A percentile compares a stretch with the other conserved stretches of the same genome.
Conservation (phyloP, 768 basidiomycete genomes). For the Lactarius deliciosus region DNA sequence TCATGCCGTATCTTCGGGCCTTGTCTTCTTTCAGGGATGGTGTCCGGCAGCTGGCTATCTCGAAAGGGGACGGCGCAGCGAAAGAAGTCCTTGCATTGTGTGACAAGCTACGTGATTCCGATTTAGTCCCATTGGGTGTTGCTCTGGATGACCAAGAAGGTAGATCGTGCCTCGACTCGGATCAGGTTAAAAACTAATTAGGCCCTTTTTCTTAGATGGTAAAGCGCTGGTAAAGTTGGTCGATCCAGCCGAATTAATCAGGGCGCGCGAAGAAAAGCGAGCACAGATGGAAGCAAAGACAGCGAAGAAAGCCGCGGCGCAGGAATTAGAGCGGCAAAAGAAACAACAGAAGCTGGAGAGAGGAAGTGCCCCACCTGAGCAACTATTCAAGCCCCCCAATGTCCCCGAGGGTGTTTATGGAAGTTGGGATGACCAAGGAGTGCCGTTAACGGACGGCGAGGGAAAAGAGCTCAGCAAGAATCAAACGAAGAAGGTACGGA, state of each 20-base stretch:
- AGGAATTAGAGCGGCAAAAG: conserved; percentile 64
- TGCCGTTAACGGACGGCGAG: conserved; percentile 82
- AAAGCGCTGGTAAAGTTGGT: conserved; percentile 93
- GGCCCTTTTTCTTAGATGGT: conserved; percentile 60
- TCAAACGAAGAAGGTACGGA: conserved; percentile 70
- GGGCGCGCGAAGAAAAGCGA: conserved; percentile 85
- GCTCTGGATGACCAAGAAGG: conserved; percentile 97
- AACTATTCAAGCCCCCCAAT: conserved; percentile 84
- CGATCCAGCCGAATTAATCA: conserved; percentile 75
- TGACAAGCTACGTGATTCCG: conserved; percentile 86
- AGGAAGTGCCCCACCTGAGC: conserved; percentile 68
- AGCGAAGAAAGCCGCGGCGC: conserved; percentile 71
- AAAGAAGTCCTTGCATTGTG: conserved; percentile 84
- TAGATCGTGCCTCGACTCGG: conserved; percentile 34
- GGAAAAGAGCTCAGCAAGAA: conserved; percentile 87
- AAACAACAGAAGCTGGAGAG: conserved; percentile 80
- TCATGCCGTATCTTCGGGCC: conserved; percentile 86
- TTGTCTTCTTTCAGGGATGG: conserved; percentile 91
- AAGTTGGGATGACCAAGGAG: conserved; percentile 80
- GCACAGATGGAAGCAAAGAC: conserved; percentile 71
- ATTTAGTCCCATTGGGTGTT: conserved; percentile 91
- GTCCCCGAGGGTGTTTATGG: conserved; percentile 69
- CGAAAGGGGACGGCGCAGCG: conserved; percentile 59
- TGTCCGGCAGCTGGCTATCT: conserved; percentile 79
- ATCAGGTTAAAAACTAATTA: conserved; percentile 13